A percentile compares a stretch with the other conserved stretches of the same genome.
Conservation (phyloP, 495 filamentous ascomycete species). For the Lepidopterella palustris region DNA sequence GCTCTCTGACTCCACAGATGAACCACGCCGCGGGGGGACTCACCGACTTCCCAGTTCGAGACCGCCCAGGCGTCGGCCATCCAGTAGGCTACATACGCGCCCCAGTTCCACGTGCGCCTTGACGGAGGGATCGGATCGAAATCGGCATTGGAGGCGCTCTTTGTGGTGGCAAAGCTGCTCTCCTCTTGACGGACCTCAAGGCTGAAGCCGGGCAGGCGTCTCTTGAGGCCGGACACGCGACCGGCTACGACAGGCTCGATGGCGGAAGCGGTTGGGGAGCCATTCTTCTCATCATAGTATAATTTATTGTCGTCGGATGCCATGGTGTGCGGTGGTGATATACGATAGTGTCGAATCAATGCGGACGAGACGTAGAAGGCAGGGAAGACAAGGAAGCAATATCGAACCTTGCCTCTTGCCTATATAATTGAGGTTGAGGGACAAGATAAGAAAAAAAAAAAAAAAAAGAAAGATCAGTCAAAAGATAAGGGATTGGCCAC, state of each 20-base stretch:
- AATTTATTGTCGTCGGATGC: conserved; percentile 7
- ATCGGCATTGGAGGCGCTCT: conserved; percentile 22
- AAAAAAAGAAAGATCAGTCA: neutral
- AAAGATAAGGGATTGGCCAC: neutral
- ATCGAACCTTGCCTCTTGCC: neutral
- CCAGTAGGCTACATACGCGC: conserved; percentile 27
- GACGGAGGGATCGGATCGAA: conserved; percentile 27
- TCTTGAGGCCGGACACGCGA: conserved; percentile 8
- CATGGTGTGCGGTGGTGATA: conserved; percentile 7
- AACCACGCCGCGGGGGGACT: conserved; percentile 9
- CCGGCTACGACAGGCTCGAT: conserved; percentile 5
- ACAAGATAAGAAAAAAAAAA: neutral
- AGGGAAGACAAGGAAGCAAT: neutral
- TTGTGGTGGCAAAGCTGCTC: conserved; percentile 14
- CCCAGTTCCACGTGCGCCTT: conserved; percentile 18
- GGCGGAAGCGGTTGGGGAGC: conserved; percentile 2
- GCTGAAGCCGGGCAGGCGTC: conserved; percentile 17
- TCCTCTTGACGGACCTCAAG: conserved; percentile 20
- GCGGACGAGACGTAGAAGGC: neutral
- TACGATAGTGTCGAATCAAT: neutral
- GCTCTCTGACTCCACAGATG: neutral
- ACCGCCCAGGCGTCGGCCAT: conserved; percentile 30
- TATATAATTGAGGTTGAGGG: neutral
- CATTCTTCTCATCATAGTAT: conserved; percentile 9
- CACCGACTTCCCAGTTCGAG: conserved; percentile 28